A percentile compares a stretch with the other conserved stretches of the same genome.
phyloP scores from a whole-genome alignment of 148 eudicot genomes.

The Fallopia convolvulus region DNA sequence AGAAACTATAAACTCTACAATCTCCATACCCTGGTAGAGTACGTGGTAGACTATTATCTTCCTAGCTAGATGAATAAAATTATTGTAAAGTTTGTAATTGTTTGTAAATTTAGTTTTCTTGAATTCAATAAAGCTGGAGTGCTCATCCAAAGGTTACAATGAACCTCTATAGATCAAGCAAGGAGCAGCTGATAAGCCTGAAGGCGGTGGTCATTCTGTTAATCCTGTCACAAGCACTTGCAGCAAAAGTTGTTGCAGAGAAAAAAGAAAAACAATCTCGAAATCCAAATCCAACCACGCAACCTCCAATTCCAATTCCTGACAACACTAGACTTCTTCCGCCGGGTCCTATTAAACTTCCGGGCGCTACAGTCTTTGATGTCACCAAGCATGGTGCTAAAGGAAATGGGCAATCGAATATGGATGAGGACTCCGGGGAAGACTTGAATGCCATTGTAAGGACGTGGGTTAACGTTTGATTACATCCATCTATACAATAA shows the following conservation, averaged over 20 bases:
- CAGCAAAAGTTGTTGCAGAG: no score
- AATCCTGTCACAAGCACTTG: neutral
- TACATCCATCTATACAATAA: neutral
- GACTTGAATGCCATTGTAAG: conserved; percentile 25
- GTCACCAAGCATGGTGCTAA: conserved; percentile 35
- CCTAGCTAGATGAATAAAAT: neutral
- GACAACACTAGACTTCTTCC: neutral
- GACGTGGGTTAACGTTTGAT: no score
- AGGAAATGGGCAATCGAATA: conserved; percentile 25
- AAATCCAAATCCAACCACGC: neutral
- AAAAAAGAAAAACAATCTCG: neutral
- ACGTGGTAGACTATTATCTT: neutral
- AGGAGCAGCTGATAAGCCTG: neutral
- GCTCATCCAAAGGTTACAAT: neutral
- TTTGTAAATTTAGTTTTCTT: neutral
- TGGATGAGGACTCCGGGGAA: conserved; percentile 12
- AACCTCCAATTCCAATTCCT: neutral
- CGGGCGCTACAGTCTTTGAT: conserved; percentile 23
- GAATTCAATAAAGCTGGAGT: neutral
- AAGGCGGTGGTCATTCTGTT: neutral
- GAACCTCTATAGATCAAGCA: neutral
- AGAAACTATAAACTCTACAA: neutral
- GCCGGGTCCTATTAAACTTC: neutral
- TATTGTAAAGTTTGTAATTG: neutral
- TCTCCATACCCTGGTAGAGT: neutral